Conservation (phyloP, 257 asterid species). For the Mentha longifolia region DNA sequence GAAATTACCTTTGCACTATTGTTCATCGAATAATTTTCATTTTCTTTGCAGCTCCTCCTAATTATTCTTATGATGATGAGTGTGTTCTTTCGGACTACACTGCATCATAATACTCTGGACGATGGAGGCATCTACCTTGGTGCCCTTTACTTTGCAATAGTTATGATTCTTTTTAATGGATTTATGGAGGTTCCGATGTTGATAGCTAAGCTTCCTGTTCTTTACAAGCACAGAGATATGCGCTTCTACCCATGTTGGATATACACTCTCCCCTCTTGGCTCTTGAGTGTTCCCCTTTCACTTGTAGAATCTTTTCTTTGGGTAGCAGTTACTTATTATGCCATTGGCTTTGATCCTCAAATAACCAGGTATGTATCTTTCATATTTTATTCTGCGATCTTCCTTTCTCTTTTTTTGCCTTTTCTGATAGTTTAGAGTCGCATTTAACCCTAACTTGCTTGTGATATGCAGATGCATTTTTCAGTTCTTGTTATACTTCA, state of each 20-base stretch:
- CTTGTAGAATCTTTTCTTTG: slow-evolving; percentile 72
- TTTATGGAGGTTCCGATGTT: slow-evolving; percentile 81
- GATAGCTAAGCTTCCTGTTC: slow-evolving; percentile 80
- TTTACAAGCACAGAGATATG: slow-evolving; percentile 89
- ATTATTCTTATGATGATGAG: slow-evolving; percentile 73
- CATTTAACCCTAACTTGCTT: slow-evolving; percentile 32
- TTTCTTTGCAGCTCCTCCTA: slow-evolving; percentile 66
- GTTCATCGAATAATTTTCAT: slow-evolving; percentile 11
- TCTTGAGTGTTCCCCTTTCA: slow-evolving; percentile 74
- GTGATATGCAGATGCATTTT: slow-evolving; percentile 61
- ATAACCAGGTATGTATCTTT: slow-evolving; percentile 55
- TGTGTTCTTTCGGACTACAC: slow-evolving; percentile 78
- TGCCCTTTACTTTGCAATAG: slow-evolving; percentile 75
- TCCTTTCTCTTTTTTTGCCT: not conserved
- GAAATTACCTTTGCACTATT: not conserved
- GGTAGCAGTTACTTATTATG: slow-evolving; percentile 82
- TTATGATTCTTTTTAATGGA: slow-evolving; percentile 88
- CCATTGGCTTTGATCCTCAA: slow-evolving; percentile 88
- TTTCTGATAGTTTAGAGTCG: not conserved
- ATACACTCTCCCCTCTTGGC: slow-evolving; percentile 85
- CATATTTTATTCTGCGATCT: not conserved
- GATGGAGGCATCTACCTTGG: slow-evolving; percentile 89
- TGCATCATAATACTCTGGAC: slow-evolving; percentile 58
- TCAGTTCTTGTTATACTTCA: slow-evolving; percentile 67
- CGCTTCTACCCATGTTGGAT: slow-evolving; percentile 89